These are phyloP conservation scores for Auriscalpium orientale DNA, from an alignment of 768 basidiomycete species.

Conservation along the genomic window DNA sequence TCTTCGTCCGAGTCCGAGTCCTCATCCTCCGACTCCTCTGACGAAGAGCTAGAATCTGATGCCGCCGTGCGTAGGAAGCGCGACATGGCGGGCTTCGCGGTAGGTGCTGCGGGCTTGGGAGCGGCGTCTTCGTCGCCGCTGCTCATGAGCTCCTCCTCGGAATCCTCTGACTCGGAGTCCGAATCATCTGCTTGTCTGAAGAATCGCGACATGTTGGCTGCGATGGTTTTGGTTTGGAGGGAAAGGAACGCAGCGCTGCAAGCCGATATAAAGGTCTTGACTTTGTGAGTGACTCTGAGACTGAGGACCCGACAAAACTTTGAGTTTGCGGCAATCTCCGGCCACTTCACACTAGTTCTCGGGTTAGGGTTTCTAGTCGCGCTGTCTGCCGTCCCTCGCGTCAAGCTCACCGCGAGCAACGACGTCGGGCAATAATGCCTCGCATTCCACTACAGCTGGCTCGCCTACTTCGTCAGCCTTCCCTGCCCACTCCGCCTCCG, in stretches of 20 bases:
- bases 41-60: conserved; percentile 35
- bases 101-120: conserved; percentile 35
- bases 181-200: conserved; percentile 82
- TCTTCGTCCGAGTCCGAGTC: conserved; percentile 36
- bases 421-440: conserved; percentile 7
- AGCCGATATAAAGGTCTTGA: no score
- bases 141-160: conserved; percentile 61
- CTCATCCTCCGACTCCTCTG: conserved; percentile 35
- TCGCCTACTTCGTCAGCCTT: not conserved
- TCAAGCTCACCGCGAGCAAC: not conserved
- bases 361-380: not conserved
- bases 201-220: conserved; percentile 68
- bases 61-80: conserved; percentile 67
- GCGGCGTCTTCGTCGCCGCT: conserved; percentile 58
- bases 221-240: conserved; percentile 1
- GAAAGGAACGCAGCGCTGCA: not conserved
- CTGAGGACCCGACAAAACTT: conserved; percentile 3
- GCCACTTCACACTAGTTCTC: not conserved
- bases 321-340: conserved; percentile 15
- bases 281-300: not conserved
- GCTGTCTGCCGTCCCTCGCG: not conserved
- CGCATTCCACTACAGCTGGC: not conserved
- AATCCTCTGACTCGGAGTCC: conserved; percentile 72
- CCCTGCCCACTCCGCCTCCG: not conserved
- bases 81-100: conserved; percentile 61